A percentile compares a stretch with the other conserved stretches of the same genome.
Evolutionary conservation across 1,284 basidiomycete species (phyloP).

Genomic region (Irpex sp.): DNA sequence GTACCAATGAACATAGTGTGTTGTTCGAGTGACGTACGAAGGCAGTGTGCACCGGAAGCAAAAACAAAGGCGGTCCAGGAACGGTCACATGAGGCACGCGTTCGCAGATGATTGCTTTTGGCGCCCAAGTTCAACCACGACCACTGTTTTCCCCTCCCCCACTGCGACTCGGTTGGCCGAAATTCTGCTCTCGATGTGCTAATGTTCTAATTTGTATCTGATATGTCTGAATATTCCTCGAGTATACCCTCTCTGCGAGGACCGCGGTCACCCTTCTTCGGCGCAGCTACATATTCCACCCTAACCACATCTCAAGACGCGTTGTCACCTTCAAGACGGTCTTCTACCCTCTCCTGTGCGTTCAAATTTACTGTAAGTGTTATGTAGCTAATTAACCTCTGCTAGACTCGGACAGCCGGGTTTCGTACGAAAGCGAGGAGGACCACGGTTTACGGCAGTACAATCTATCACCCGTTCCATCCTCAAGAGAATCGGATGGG

Average conservation of each 20-base stretch:
- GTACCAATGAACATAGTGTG: too few species aligned
- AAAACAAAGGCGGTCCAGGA: neutral
- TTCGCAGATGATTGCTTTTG: constrained; percentile 1
- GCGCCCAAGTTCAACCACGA: neutral
- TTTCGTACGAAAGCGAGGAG: constrained; percentile 36
- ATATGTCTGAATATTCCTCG: constrained; percentile 13
- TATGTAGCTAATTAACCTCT: neutral
- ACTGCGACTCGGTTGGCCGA: neutral
- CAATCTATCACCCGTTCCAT: constrained; percentile 35
- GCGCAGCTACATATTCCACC: constrained; percentile 47
- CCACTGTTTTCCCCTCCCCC: neutral
- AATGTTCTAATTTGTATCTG: neutral
- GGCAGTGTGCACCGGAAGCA: neutral
- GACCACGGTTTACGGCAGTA: constrained; percentile 36
- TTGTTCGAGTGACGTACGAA: too few species aligned
- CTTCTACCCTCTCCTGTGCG: constrained; percentile 25
- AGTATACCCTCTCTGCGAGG: constrained; percentile 27
- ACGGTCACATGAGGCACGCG: neutral
- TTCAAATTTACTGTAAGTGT: neutral
- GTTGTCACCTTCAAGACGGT: constrained; percentile 40
- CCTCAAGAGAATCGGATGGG: constrained; percentile 22
- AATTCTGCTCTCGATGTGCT: neutral
- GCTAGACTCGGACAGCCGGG: constrained; percentile 23
- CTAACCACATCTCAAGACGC: constrained; percentile 40
- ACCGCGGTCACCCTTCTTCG: constrained; percentile 42